Percentiles rank a stretch among this genome's conserved stretches.
phyloP scores from a whole-genome alignment of 257 asterid species.

The Oldenlandia corymbosa region DNA sequence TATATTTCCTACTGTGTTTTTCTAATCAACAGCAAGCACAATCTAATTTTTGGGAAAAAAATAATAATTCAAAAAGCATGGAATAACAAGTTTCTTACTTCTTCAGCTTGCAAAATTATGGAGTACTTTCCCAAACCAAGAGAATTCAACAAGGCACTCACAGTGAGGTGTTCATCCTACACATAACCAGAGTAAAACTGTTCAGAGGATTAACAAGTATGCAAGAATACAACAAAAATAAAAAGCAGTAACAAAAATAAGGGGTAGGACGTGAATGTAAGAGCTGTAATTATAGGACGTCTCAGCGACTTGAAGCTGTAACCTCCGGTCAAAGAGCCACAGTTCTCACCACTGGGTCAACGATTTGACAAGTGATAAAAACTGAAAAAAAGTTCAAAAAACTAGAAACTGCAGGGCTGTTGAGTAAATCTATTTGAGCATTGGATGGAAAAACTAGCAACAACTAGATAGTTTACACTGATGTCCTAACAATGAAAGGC shows the following conservation, averaged over 20 bases:
- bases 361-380: too few species aligned
- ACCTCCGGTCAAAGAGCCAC: too few species aligned
- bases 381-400: background rate
- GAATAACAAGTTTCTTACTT: conserved; percentile 31
- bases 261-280: too few species aligned
- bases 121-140: conserved; percentile 62
- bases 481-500: background rate
- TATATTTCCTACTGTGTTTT: too few species aligned
- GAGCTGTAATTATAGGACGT: background rate
- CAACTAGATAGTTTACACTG: background rate
- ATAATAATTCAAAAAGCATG: background rate
- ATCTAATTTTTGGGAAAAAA: background rate
- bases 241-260: background rate
- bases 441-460: background rate
- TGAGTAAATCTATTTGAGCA: background rate
- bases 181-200: conserved; percentile 19
- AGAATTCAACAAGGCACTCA: conserved; percentile 43
- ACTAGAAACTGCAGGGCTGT: background rate
- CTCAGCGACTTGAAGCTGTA: too few species aligned
- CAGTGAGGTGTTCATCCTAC: conserved; percentile 48
- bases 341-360: too few species aligned
- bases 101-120: conserved; percentile 71
- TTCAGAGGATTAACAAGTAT: background rate
- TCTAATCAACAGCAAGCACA: background rate
- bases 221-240: background rate